Evolutionary conservation across 805 yeast species (phyloP), one percentile per base, ranked within the genome.

Genomic region (Kockiozyma suomiensis): DNA sequence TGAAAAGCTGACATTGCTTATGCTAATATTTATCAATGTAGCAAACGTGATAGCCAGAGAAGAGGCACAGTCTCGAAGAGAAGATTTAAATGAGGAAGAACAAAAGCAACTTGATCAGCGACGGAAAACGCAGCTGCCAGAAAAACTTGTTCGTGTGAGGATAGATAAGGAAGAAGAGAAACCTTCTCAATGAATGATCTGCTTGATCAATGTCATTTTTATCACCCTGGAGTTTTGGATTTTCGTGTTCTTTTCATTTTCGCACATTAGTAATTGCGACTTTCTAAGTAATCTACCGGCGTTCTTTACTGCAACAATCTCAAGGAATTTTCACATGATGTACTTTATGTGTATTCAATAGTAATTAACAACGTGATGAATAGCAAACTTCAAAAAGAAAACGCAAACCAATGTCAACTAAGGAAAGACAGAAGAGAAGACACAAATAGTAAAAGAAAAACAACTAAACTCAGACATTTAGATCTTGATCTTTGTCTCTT

Each of bases 101-200:
- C 40, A 38, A 17, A 52, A 19, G 17, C 19, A 25, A 28, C 25
- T 21, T 8, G 51, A 32, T 25, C 41, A 59, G 48, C 21, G 41
- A 10, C 51, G 51, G 25, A 57, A 58, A 37, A 35, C 51, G 21
- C 57, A 56, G 21, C 54, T 60, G 10, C 64, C 64, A 12, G 64
- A 60, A 48, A 51, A 64, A 33, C 42, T 60, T 4, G 64, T 60
- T n/a, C 57, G 64, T 15, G 48, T 59, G 13, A 47, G 40, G 30
- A 46, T 56, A 21, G 57, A 51, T 23, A 45, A 42, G 13, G 60
- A 50, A 6, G 26, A 19, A 26, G 4, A 2, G 33, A 25, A 21
- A 25, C 8, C 19, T 15, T 21, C 19, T 17, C 3, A 13, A 13
- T n/a, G 38, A 33, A 4, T 33, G n/a, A 33, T n/a, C 2, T 2